Conservation (phyloP, 169 alveolate genomes). For the Plasmodium coatneyi region DNA sequence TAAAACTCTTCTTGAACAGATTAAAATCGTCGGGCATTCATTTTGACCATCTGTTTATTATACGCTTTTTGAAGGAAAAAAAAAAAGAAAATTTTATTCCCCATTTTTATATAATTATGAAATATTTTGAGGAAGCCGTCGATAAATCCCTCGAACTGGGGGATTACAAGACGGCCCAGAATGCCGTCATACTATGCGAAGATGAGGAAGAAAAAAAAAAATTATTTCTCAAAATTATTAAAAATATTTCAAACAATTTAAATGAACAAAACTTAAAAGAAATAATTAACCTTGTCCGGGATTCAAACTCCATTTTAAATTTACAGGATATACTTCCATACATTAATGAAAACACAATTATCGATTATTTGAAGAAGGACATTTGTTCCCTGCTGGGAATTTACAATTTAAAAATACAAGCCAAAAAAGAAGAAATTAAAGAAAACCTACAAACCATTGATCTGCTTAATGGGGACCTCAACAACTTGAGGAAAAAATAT, state of each 20-base stretch:
- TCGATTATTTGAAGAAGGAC: conserved; percentile 66
- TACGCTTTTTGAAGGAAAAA: conserved; percentile 72
- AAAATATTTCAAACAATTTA: conserved; percentile 63
- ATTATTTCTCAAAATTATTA: conserved; percentile 69
- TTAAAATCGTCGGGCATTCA: conserved; percentile 49
- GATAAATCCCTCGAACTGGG: conserved; percentile 68
- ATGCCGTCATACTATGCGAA: conserved; percentile 60
- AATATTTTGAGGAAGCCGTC: conserved; percentile 75
- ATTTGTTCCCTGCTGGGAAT: conserved; percentile 62
- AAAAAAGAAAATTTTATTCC: conserved; percentile 73
- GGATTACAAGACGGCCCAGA: conserved; percentile 65
- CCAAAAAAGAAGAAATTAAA: conserved; percentile 74
- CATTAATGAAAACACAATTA: conserved; percentile 63
- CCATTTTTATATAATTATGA: conserved; percentile 69
- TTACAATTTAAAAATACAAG: conserved; percentile 71
- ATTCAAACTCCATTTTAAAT: conserved; percentile 68
- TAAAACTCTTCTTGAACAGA: conserved; percentile 41
- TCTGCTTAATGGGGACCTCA: conserved; percentile 55
- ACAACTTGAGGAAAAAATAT: conserved; percentile 42
- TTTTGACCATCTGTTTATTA: conserved; percentile 70
- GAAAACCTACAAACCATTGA: conserved; percentile 63
- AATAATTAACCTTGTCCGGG: conserved; percentile 65
- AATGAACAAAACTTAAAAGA: conserved; percentile 71
- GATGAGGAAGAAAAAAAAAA: conserved; percentile 77
- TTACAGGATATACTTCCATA: conserved; percentile 73